These are phyloP conservation scores for Alternaria ventricosa DNA, from an alignment of 2,329 filamentous ascomycete genomes.

Conservation along the genomic window DNA sequence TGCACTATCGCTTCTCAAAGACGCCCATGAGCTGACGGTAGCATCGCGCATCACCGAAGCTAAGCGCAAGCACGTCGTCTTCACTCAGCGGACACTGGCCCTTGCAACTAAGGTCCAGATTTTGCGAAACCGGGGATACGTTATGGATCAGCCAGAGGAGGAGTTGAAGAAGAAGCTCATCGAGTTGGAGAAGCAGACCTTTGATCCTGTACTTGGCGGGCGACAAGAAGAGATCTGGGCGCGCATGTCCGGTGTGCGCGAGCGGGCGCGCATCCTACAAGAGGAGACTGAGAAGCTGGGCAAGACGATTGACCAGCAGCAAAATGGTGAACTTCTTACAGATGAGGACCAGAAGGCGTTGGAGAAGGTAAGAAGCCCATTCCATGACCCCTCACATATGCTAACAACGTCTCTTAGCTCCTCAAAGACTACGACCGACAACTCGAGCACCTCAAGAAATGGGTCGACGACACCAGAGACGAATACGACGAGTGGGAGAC, in stretches of 20 bases:
- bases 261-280: conserved; percentile 74
- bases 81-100: conserved; percentile 75
- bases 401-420: conserved; percentile 60
- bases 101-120: conserved; percentile 83
- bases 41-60: conserved; percentile 77
- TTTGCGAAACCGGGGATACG: conserved; percentile 80
- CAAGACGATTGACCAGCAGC: conserved; percentile 53
- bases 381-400: background rate
- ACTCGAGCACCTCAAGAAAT: conserved; percentile 74
- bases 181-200: conserved; percentile 70
- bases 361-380: conserved; percentile 68
- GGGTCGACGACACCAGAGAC: conserved; percentile 64
- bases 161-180: conserved; percentile 75
- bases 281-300: conserved; percentile 75
- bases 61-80: conserved; percentile 72
- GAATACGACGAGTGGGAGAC: conserved; percentile 65
- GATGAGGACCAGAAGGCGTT: conserved; percentile 74
- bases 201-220: conserved; percentile 76
- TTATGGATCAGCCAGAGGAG: conserved; percentile 79
- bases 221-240: conserved; percentile 88
- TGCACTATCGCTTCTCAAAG: conserved; percentile 73
- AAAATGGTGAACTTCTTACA: conserved; percentile 61
- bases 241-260: conserved; percentile 74
- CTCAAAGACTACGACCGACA: conserved; percentile 83
- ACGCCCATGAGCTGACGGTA: conserved; percentile 77